A percentile compares a stretch with the other conserved stretches of the same genome.
phyloP scores from a whole-genome alignment of 129 eudicot genomes.

The Centaurea solstitialis region DNA sequence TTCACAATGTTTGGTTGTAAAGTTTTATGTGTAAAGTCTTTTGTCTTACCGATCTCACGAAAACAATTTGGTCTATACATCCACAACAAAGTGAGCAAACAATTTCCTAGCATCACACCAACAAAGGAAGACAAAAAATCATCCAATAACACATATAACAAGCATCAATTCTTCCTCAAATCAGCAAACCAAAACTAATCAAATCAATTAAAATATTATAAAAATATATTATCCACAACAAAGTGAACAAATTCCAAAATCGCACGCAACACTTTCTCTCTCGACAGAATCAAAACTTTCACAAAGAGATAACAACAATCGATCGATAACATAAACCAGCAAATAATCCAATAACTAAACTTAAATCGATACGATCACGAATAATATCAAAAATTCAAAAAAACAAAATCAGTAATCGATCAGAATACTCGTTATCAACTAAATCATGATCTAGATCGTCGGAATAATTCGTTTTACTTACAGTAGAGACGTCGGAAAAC shows the following conservation, averaged over 20 bases:
- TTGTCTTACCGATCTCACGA: too few relatives aligned
- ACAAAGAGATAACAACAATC: neutral
- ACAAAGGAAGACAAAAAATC: neutral
- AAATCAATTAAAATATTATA: slow-evolving; percentile 7
- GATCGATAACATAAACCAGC: neutral
- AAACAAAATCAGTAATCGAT: neutral
- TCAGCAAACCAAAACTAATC: neutral
- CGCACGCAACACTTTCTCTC: slow-evolving; percentile 27
- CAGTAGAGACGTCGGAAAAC: slow-evolving; percentile 17
- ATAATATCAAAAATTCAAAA: neutral
- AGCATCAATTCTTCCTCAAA: neutral
- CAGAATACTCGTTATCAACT: neutral
- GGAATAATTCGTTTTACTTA: slow-evolving; percentile 17
- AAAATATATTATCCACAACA: slow-evolving; percentile 1
- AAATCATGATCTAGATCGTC: neutral
- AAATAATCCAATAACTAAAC: slow-evolving; percentile 7
- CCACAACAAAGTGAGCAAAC: neutral
- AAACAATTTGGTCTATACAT: too few relatives aligned
- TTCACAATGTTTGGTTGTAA: too few relatives aligned
- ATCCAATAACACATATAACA: neutral
- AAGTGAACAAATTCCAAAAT: slow-evolving; percentile 26
- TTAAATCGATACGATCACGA: slow-evolving; percentile 3
- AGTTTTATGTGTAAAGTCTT: too few relatives aligned
- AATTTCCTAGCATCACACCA: neutral
- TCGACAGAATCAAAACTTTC: neutral